Base-by-base conservation (phyloP, 2,329 filamentous ascomycete species). In the Lecanicillium sp. region DNA sequence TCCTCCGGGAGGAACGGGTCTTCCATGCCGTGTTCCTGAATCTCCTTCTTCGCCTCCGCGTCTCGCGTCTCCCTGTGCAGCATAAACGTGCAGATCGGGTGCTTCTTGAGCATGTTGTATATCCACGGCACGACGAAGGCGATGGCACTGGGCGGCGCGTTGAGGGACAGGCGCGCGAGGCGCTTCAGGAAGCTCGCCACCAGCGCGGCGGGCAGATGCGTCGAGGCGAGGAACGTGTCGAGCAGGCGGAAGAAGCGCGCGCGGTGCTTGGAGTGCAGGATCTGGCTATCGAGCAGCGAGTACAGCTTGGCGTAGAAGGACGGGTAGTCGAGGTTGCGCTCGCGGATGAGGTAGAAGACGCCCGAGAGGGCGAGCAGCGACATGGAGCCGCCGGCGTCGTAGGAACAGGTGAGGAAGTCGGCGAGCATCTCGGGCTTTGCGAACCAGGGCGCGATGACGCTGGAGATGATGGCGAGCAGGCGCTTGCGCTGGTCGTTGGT, bases 121-220 rank as follows among this genome's bases (percentile, higher is more conserved):
- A 91, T 83, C 83, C 89, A 96, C 1, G 93, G 94, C 9, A 97
- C 76, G 38, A 95, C 83, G 46, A 83, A 84, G 14, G 97, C 90
- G 45, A 97, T 86, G 24, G 89, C 90, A 27, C 87, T 83, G 2
- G 94, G 93, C 2, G 94, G 91, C 0, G 89, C 90, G 60, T 87
- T 83, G n/a, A 98, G 76, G 14, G 87, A 80, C 30, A 97, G 74
- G 44, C 91, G 78, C 3, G 90, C 81, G 8, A 98, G 76, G n/a
- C 88, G 81, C 69, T 98, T 98, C 70, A 98, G 83, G 67, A 98
- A 98, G 66, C 90, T 95, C 11, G 93, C 91, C 2, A 98, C 87
- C 32, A 98, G 74, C 4, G 84, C 82, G 4, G 89, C 90, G 3
- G 94, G 93, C 58, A 98, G 77, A 78, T 98, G 94, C 3, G 89